phyloP scores from a whole-genome alignment of 768 basidiomycete genomes.

The Hypsizygus marmoreus region DNA sequence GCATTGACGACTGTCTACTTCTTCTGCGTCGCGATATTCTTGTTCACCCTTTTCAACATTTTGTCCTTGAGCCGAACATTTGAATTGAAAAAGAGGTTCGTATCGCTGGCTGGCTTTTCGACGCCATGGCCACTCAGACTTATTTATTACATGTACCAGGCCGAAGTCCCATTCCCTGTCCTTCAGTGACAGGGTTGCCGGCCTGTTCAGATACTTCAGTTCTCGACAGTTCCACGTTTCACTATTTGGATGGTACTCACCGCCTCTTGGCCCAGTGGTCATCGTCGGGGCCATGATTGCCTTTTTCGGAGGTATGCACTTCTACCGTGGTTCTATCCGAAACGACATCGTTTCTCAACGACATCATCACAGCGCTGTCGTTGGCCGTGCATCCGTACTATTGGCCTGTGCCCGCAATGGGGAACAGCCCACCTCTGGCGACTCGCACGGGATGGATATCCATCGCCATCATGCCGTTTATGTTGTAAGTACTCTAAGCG shows the following conservation, averaged over 20 bases:
- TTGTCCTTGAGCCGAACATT: background rate
- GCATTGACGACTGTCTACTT: constrained; percentile 28
- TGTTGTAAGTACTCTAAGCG: constrained; percentile 24
- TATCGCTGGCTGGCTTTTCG: no score
- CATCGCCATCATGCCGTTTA: constrained; percentile 37
- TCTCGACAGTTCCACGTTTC: constrained; percentile 25
- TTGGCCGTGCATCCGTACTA: constrained; percentile 29
- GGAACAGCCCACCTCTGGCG: constrained; percentile 29
- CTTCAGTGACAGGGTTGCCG: constrained; percentile 18
- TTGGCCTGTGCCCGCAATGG: constrained; percentile 31
- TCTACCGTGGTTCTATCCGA: no score
- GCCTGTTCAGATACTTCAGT: constrained; percentile 18
- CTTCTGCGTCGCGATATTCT: constrained; percentile 27
- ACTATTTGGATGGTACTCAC: constrained; percentile 26
- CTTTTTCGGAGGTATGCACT: constrained; percentile 23
- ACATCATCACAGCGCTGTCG: constrained; percentile 22
- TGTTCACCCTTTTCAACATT: constrained; percentile 13
- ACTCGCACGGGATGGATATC: constrained; percentile 36
- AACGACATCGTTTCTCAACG: background rate
- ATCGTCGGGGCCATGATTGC: constrained; percentile 22
- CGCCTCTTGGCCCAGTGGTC: constrained; percentile 27
- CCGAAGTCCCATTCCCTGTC: background rate
- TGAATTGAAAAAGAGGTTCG: background rate
- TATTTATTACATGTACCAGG: background rate
- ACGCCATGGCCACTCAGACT: background rate